Conservation (phyloP, 176 grass and related monocot species). For the Bothriochloa decipiens region DNA sequence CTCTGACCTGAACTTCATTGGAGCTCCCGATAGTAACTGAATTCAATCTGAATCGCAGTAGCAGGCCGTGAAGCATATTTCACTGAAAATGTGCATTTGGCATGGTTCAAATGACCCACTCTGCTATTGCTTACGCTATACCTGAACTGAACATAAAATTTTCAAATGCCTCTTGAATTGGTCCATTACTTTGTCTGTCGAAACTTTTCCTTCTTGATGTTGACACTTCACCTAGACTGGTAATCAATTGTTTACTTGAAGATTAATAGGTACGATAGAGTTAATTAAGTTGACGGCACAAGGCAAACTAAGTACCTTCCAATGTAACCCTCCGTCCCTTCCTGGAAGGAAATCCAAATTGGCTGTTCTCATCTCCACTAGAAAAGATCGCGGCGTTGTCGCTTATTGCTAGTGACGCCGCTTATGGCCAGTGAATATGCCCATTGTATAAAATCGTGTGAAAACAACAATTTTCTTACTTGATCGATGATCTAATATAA, state of each 20-base stretch:
- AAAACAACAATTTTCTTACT: too few relatives aligned
- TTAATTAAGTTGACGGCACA: background rate
- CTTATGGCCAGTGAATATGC: too few relatives aligned
- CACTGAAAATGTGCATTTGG: background rate
- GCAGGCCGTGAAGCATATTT: background rate
- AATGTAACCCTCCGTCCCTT: background rate
- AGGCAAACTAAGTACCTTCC: background rate
- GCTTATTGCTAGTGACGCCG: too few relatives aligned
- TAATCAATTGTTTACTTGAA: background rate
- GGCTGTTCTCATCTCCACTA: background rate
- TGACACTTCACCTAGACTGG: background rate
- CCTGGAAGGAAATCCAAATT: background rate
- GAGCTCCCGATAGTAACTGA: background rate
- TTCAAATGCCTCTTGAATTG: background rate
- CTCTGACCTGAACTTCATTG: too few relatives aligned
- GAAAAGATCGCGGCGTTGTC: too few relatives aligned
- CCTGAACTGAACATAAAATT: background rate
- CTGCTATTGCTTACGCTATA: background rate
- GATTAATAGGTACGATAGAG: background rate
- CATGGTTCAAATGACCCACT: background rate
- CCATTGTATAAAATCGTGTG: too few relatives aligned
- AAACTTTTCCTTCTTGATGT: slow-evolving; percentile 12
- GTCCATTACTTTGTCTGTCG: background rate
- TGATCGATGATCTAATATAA: too few relatives aligned
- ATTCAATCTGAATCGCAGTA: background rate